Evolutionary conservation across 2,329 filamentous ascomycete genomes (phyloP).

Genomic region (Aspergillus sojae): DNA sequence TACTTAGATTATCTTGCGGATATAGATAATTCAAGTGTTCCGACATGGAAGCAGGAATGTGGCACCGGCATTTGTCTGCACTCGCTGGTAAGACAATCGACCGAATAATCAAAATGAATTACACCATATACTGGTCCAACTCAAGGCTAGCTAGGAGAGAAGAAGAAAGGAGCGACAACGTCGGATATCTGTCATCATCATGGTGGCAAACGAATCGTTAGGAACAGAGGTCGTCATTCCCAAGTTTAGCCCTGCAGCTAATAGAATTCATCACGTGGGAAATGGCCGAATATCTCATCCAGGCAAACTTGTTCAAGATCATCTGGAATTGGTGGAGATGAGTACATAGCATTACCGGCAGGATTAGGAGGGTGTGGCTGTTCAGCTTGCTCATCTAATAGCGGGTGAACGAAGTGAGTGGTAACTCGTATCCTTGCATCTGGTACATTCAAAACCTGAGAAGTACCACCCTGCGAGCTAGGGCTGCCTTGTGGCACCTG

Average conservation of each 20-base stretch:
- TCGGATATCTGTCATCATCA: not conserved
- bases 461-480: not conserved
- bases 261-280: not conserved
- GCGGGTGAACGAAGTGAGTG: not conserved
- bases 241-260: not conserved
- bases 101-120: too few relatives aligned
- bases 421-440: not conserved
- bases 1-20: not conserved
- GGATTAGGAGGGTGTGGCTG: not conserved
- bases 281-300: not conserved
- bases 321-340: not conserved
- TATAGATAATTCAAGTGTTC: too few relatives aligned
- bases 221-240: not conserved
- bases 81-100: too few relatives aligned
- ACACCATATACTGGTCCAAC: too few relatives aligned
- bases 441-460: not conserved
- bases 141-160: not conserved
- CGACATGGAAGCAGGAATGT: not conserved
- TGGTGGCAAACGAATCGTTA: not conserved
- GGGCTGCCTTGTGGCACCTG: not conserved
- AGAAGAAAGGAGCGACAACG: not conserved
- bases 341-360: not conserved
- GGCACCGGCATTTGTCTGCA: too few relatives aligned
- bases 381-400: not conserved
- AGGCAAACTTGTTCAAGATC: not conserved